Evolutionary conservation across 1,139 yeast species (phyloP).

Genomic region (Geotrichum klebahnii): DNA sequence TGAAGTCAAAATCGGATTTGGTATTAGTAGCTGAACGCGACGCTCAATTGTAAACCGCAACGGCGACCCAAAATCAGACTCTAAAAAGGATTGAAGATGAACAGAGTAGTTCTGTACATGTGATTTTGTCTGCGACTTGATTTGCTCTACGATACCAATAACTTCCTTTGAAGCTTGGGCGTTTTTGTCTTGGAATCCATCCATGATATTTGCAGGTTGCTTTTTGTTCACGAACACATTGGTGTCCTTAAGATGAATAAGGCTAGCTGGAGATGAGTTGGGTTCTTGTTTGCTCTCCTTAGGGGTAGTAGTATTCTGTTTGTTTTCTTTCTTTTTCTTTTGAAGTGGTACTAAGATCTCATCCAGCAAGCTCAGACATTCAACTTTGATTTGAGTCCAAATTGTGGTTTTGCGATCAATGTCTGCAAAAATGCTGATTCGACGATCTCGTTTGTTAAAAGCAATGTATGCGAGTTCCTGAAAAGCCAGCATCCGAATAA

Average conservation of each 20-base stretch:
- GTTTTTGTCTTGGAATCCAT: conserved; percentile 31
- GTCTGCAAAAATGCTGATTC: conserved; percentile 39
- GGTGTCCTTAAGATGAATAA: conserved; percentile 20
- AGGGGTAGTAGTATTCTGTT: conserved; percentile 16
- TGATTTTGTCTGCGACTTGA: conserved; percentile 11
- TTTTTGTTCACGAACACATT: conserved; percentile 22
- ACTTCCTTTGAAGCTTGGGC: conserved; percentile 29
- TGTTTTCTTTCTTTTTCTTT: conserved; percentile 20
- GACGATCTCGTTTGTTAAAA: conserved; percentile 33
- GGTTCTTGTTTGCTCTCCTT: neutral
- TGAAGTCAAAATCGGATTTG: conserved; percentile 31
- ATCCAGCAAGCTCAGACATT: conserved; percentile 26
- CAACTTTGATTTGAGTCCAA: conserved; percentile 30
- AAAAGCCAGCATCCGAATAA: conserved; percentile 46
- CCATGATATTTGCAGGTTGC: conserved; percentile 23
- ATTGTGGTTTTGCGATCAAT: conserved; percentile 32
- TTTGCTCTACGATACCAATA: conserved; percentile 20
- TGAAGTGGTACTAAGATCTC: conserved; percentile 21
- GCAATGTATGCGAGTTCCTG: conserved; percentile 40
- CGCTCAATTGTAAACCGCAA: conserved; percentile 37
- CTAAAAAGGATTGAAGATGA: conserved; percentile 20
- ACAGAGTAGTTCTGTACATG: conserved; percentile 11
- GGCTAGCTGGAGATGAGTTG: neutral
- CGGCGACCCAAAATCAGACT: conserved; percentile 28
- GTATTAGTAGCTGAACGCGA: conserved; percentile 28